Conservation (phyloP, 2,329 filamentous ascomycete species). For the Pseudopyricularia javanii region DNA sequence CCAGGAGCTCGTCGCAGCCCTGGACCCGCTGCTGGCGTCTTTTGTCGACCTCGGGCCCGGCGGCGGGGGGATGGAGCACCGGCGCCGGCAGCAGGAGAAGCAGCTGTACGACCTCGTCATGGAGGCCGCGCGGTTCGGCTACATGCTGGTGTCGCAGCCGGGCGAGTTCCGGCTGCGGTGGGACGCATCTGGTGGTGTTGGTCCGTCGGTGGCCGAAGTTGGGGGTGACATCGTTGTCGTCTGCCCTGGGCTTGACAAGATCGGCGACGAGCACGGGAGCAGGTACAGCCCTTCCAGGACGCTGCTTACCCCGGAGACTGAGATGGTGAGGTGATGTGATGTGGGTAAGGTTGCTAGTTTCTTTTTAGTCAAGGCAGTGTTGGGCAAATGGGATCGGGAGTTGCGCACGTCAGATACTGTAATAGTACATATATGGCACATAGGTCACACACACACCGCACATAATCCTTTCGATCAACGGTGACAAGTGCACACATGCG, state of each 20-base stretch:
- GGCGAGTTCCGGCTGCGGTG: constrained; percentile 15
- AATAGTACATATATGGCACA: no score
- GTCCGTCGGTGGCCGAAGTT: not conserved
- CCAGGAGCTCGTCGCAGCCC: constrained; percentile 15
- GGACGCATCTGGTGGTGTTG: not conserved
- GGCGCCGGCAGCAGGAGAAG: constrained; percentile 21
- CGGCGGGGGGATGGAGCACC: no score
- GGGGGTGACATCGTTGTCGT: not conserved
- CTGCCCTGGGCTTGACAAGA: constrained; percentile 3
- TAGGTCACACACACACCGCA: no score
- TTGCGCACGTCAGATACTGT: no score
- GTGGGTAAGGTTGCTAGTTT: no score
- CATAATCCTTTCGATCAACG: no score
- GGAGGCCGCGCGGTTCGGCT: constrained; percentile 27
- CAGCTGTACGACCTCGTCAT: constrained; percentile 25
- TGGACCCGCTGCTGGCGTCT: constrained; percentile 19
- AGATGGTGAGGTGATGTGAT: not conserved
- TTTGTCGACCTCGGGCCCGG: constrained; percentile 17
- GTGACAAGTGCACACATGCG: no score
- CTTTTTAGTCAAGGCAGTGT: no score
- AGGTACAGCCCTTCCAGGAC: not conserved
- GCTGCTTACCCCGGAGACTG: not conserved
- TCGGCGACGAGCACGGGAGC: constrained; percentile 4
- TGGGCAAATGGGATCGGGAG: no score
- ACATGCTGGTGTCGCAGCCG: constrained; percentile 28